Percentiles rank a stretch among this genome's conserved stretches.
These are phyloP conservation scores for Peniophora sp. DNA, from an alignment of 1,284 basidiomycete genomes.

Conservation along the genomic window DNA sequence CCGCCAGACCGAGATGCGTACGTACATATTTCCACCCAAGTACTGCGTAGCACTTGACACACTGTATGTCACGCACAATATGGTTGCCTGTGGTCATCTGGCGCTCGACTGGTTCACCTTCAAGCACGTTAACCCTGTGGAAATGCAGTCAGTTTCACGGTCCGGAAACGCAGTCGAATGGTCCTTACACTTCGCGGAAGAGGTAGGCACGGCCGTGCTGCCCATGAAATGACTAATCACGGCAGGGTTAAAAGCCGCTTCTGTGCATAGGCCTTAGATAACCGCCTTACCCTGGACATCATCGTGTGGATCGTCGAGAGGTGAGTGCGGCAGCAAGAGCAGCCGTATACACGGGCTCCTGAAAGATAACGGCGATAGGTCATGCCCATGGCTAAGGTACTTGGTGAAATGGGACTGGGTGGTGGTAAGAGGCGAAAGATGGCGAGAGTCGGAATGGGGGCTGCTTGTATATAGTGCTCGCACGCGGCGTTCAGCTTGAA, in stretches of 20 bases:
- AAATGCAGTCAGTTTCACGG: conserved; percentile 6
- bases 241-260: conserved; percentile 4
- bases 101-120: conserved; percentile 84
- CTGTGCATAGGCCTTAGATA: conserved; percentile 2
- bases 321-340: conserved; percentile 87
- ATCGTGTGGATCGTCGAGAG: conserved; percentile 88
- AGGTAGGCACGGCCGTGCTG: conserved; percentile 94
- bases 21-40: conserved; percentile 98
- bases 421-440: background rate
- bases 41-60: conserved; percentile 77
- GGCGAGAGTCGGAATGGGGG: background rate
- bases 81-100: conserved; percentile 97
- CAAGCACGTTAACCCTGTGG: conserved; percentile 78
- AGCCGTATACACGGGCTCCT: conserved; percentile 87
- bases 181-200: conserved; percentile 81
- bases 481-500: no score
- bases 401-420: background rate
- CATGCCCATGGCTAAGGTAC: conserved; percentile 64
- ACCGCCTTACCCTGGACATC: conserved; percentile 75
- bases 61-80: conserved; percentile 92
- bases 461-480: background rate
- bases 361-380: conserved; percentile 83
- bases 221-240: conserved; percentile 76
- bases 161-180: conserved; percentile 2
- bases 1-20: conserved; percentile 15